A percentile compares a stretch with the other conserved stretches of the same genome.
Conservation (phyloP, 2,329 filamentous ascomycete genomes). For the Aureobasidium melanogenum region DNA sequence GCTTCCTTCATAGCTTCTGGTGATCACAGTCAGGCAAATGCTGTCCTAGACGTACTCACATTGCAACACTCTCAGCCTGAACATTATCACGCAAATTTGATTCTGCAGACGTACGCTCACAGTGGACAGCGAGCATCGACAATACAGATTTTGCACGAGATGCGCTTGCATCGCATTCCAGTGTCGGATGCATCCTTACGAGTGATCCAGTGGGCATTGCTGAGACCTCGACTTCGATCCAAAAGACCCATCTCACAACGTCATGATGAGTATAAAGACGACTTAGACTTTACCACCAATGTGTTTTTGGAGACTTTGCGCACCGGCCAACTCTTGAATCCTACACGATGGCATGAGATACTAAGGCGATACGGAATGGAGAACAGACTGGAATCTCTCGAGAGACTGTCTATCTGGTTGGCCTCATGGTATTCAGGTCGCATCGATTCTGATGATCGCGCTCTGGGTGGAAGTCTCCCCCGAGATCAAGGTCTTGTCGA, state of each 20-base stretch:
- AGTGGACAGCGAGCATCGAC: conserved; percentile 20
- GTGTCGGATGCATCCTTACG: conserved; percentile 37
- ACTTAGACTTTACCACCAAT: conserved; percentile 38
- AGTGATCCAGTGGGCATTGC: conserved; percentile 31
- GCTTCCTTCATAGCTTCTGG: conserved; percentile 39
- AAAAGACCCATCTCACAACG: conserved; percentile 24
- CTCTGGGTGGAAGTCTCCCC: not conserved
- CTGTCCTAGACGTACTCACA: conserved; percentile 41
- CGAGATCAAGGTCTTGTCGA: not conserved
- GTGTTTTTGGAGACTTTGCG: conserved; percentile 40
- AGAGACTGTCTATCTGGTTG: conserved; percentile 45
- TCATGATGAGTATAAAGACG: conserved; percentile 22
- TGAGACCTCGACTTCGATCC: conserved; percentile 31
- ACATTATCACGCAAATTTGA: conserved; percentile 37
- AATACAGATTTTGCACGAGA: conserved; percentile 36
- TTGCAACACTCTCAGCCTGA: conserved; percentile 31
- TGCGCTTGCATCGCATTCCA: conserved; percentile 37
- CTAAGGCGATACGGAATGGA: conserved; percentile 52
- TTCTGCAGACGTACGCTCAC: conserved; percentile 35
- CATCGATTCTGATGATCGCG: not conserved
- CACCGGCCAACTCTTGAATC: conserved; percentile 31
- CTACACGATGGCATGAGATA: conserved; percentile 48
- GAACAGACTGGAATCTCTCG: conserved; percentile 42
- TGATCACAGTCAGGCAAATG: conserved; percentile 37
- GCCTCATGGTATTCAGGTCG: conserved; percentile 17